Conservation (phyloP, 176 grass and related monocot genomes). For the Raddia distichophylla region DNA sequence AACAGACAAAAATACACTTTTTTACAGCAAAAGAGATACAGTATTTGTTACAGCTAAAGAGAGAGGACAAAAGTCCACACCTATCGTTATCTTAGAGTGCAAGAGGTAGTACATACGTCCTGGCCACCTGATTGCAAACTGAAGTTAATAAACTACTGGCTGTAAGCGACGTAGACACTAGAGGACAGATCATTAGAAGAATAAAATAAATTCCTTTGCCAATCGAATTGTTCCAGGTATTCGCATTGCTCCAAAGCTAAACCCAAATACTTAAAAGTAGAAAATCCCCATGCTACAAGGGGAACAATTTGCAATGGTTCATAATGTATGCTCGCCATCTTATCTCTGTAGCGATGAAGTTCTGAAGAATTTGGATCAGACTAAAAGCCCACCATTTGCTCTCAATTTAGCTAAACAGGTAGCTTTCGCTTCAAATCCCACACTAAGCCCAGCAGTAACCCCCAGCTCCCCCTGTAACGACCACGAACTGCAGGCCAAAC, state of each 20-base stretch:
- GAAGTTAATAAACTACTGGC: background rate
- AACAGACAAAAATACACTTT: constrained; percentile 11
- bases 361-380: background rate
- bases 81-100: background rate
- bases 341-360: background rate
- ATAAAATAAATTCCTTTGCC: constrained; percentile 5
- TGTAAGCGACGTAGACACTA: constrained; percentile 5
- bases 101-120: background rate
- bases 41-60: background rate
- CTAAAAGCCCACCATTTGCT: background rate
- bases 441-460: background rate
- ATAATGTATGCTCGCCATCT: background rate
- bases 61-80: background rate
- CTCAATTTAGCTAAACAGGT: background rate
- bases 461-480: background rate
- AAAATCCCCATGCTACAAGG: background rate
- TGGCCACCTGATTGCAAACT: background rate
- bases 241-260: background rate
- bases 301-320: background rate
- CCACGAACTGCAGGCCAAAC: background rate
- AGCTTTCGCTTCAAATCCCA: background rate
- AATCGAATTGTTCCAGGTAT: constrained; percentile 16
- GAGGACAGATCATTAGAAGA: constrained; percentile 20
- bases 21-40: background rate
- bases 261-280: background rate